These are phyloP conservation scores for Pichia sp. DNA, from an alignment of 1,139 yeast species.

Conservation along the genomic window DNA sequence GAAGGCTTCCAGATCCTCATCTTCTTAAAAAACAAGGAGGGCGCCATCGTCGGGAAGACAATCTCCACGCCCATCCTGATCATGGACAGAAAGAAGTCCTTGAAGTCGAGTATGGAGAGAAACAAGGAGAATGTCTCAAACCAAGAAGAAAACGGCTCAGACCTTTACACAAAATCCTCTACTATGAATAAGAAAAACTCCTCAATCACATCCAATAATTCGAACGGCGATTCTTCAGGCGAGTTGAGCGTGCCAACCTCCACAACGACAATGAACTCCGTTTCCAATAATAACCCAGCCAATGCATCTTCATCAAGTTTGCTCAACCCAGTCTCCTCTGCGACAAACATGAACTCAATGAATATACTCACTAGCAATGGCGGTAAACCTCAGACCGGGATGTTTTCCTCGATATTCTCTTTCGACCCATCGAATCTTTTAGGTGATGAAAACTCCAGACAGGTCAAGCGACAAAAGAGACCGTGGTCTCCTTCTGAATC, in stretches of 20 bases:
- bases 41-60: conserved; percentile 66
- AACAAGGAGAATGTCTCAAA: conserved; percentile 44
- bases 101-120: conserved; percentile 6
- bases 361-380: conserved; percentile 5
- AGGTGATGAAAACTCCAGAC: conserved; percentile 21
- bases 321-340: background rate
- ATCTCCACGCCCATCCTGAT: conserved; percentile 75
- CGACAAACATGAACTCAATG: conserved; percentile 9
- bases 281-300: background rate
- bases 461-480: conserved; percentile 38
- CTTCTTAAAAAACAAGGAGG: conserved; percentile 57
- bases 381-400: conserved; percentile 9
- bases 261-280: conserved; percentile 12
- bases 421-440: conserved; percentile 17
- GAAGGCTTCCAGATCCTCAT: conserved; percentile 76
- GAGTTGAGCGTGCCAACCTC: conserved; percentile 36
- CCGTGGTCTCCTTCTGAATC: conserved; percentile 30
- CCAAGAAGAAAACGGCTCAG: background rate
- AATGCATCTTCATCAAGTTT: background rate
- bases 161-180: conserved; percentile 1
- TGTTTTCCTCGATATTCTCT: conserved; percentile 17
- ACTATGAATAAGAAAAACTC: background rate
- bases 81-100: conserved; percentile 83
- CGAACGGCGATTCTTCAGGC: conserved; percentile 52
- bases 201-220: conserved; percentile 34